Percentiles rank a stretch among this genome's conserved stretches.
Evolutionary conservation across 352 stramenopile genomes (phyloP).

Genomic region (Globisporangium paroecandrum): DNA sequence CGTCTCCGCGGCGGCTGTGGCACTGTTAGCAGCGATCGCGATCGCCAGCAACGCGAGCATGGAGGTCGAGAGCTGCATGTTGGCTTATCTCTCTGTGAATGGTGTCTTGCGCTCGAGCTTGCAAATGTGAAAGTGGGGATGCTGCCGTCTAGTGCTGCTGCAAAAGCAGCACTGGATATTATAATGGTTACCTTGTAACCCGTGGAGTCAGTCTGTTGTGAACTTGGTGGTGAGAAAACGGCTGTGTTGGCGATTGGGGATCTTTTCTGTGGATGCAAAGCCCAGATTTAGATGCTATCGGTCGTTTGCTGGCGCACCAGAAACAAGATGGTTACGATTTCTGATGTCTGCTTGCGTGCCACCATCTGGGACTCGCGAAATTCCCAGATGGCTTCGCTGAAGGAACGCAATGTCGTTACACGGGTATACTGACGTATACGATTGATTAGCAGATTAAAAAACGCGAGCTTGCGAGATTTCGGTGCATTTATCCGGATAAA

Average conservation of each 20-base stretch:
- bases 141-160: not conserved
- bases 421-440: not conserved
- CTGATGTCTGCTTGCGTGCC: not conserved
- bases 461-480: not conserved
- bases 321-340: not conserved
- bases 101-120: not conserved
- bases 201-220: not conserved
- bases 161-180: not conserved
- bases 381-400: not conserved
- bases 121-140: conserved; percentile 5
- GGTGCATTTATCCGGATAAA: not conserved
- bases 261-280: not conserved
- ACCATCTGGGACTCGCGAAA: not conserved
- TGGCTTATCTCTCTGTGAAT: not conserved
- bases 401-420: not conserved
- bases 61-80: conserved; percentile 8
- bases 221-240: not conserved
- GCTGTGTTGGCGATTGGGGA: not conserved
- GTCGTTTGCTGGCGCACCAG: not conserved
- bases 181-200: not conserved
- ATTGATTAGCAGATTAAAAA: conserved; percentile 1
- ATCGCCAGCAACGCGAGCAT: conserved; percentile 4
- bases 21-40: too few species aligned
- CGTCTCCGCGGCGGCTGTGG: not conserved
- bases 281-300: not conserved